phyloP scores from a whole-genome alignment of 2,329 filamentous ascomycete species.

The Talaromyces atroroseus region DNA sequence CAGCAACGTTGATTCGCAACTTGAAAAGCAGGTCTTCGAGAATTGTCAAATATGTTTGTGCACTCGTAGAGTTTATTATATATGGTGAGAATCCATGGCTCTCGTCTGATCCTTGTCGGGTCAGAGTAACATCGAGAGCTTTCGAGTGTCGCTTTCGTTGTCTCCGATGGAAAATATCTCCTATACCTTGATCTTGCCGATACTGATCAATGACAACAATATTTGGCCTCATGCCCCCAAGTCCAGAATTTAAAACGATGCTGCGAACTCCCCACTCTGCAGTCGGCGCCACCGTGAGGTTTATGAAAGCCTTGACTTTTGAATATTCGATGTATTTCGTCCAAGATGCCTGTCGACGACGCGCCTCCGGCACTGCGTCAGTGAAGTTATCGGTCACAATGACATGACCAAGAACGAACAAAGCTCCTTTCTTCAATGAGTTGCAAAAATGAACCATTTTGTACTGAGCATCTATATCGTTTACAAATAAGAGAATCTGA shows the following conservation, averaged over 20 bases:
- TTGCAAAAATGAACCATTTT: slow-evolving; percentile 88
- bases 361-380: slow-evolving; percentile 71
- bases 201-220: slow-evolving; percentile 78
- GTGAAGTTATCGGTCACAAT: slow-evolving; percentile 81
- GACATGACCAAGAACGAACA: slow-evolving; percentile 83
- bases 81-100: background rate
- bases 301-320: slow-evolving; percentile 82
- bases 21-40: slow-evolving; percentile 74
- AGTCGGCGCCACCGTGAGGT: slow-evolving; percentile 74
- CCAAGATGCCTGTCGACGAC: slow-evolving; percentile 75
- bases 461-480: slow-evolving; percentile 74
- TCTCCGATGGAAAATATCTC: slow-evolving; percentile 51
- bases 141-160: slow-evolving; percentile 23
- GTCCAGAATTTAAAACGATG: slow-evolving; percentile 70
- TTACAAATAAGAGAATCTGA: slow-evolving; percentile 78
- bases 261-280: slow-evolving; percentile 83
- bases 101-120: slow-evolving; percentile 46
- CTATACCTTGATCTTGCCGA: slow-evolving; percentile 53
- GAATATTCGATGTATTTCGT: slow-evolving; percentile 82
- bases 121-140: slow-evolving; percentile 19
- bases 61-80: slow-evolving; percentile 62
- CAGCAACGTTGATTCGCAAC: slow-evolving; percentile 75
- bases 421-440: slow-evolving; percentile 76
- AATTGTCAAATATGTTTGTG: slow-evolving; percentile 72
- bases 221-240: slow-evolving; percentile 85